These are phyloP conservation scores for Rutstroemia sp. DNA, from an alignment of 2,329 filamentous ascomycete genomes.

Conservation along the genomic window DNA sequence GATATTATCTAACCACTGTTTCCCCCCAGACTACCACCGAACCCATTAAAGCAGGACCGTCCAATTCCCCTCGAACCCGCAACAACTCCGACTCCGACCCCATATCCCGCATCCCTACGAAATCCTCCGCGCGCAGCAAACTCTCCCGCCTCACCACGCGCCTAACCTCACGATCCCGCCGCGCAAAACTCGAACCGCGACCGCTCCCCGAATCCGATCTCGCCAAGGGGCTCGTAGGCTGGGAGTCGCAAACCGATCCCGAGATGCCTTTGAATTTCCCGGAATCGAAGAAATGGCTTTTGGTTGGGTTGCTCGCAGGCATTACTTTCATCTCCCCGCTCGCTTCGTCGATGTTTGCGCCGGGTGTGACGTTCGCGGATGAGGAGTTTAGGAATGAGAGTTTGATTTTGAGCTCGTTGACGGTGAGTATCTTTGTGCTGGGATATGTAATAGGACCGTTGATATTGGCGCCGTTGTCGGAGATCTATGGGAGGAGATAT, in stretches of 20 bases:
- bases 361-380: slow-evolving; percentile 55
- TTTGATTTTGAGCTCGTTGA: slow-evolving; percentile 45
- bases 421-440: slow-evolving; percentile 38
- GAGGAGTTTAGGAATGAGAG: slow-evolving; percentile 45
- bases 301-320: slow-evolving; percentile 26
- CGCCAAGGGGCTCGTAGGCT: slow-evolving; percentile 47
- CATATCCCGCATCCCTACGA: slow-evolving; percentile 10
- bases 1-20: neutral
- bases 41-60: neutral
- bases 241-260: slow-evolving; percentile 52
- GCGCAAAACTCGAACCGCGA: slow-evolving; percentile 6
- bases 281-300: slow-evolving; percentile 24
- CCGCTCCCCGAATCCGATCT: slow-evolving; percentile 42
- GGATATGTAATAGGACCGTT: slow-evolving; percentile 23
- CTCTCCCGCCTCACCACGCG: slow-evolving; percentile 22
- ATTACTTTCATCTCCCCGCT: slow-evolving; percentile 30
- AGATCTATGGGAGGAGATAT: slow-evolving; percentile 45
- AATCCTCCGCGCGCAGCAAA: slow-evolving; percentile 18
- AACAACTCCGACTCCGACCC: neutral
- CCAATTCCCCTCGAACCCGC: neutral
- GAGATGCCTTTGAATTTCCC: slow-evolving; percentile 49
- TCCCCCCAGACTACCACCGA: slow-evolving; percentile 11
- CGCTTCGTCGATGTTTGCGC: slow-evolving; percentile 54
- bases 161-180: slow-evolving; percentile 19
- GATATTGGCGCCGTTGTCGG: slow-evolving; percentile 42